A percentile compares a stretch with the other conserved stretches of the same genome.
Evolutionary conservation across 2,329 filamentous ascomycete species (phyloP).

Genomic region (Conoideocrella luteorostrata): DNA sequence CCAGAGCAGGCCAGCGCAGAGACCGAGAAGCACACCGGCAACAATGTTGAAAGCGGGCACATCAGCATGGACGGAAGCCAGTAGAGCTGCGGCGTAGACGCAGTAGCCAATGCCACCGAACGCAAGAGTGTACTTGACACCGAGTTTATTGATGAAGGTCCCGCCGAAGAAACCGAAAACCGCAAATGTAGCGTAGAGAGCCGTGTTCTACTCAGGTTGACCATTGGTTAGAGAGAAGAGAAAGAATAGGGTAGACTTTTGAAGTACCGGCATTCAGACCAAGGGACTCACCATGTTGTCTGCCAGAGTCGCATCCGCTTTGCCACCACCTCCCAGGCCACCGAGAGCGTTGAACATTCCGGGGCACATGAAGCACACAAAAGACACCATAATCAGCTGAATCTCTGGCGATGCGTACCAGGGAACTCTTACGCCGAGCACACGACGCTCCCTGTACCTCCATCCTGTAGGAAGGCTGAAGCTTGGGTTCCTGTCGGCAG

Average conservation of each 20-base stretch:
- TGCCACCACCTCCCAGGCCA: slow-evolving; percentile 55
- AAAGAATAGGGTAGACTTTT: no score
- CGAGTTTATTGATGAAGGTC: slow-evolving; percentile 69
- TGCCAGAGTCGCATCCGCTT: slow-evolving; percentile 40
- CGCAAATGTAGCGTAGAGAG: slow-evolving; percentile 64
- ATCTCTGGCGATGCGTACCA: slow-evolving; percentile 69
- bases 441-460: slow-evolving; percentile 50
- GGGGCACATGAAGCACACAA: slow-evolving; percentile 55
- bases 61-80: slow-evolving; percentile 61
- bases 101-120: slow-evolving; percentile 72
- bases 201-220: slow-evolving; percentile 41
- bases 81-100: slow-evolving; percentile 63
- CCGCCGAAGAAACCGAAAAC: slow-evolving; percentile 63
- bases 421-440: slow-evolving; percentile 42
- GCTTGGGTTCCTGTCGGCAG: background rate
- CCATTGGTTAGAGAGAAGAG: background rate
- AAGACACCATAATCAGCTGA: slow-evolving; percentile 61
- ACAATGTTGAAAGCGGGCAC: slow-evolving; percentile 46
- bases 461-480: slow-evolving; percentile 41
- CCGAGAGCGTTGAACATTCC: slow-evolving; percentile 66
- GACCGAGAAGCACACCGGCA: slow-evolving; percentile 67
- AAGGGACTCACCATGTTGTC: slow-evolving; percentile 23
- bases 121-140: slow-evolving; percentile 58
- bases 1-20: slow-evolving; percentile 77
- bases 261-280: no score